These are phyloP conservation scores for Diaporthe helianthi DNA, from an alignment of 2,329 filamentous ascomycete species.

Conservation along the genomic window DNA sequence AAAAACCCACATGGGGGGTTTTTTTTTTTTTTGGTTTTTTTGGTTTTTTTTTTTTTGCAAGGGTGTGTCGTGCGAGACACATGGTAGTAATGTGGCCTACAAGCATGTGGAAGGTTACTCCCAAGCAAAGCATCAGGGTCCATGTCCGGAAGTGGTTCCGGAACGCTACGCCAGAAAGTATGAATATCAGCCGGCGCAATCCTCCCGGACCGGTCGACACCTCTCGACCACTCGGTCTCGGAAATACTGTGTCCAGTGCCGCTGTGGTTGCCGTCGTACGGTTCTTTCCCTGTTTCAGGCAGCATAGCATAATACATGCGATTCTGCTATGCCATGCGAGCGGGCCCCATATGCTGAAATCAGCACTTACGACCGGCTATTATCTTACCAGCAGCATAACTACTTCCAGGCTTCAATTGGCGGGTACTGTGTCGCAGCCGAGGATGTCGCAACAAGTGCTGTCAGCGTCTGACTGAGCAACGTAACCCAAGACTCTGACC, in stretches of 20 bases:
- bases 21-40: no score
- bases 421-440: slow-evolving; percentile 23
- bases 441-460: slow-evolving; percentile 15
- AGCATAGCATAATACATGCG: neutral
- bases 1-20: neutral
- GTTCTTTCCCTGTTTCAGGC: neutral
- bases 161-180: neutral
- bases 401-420: neutral
- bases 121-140: slow-evolving; percentile 7
- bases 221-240: neutral
- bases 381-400: neutral
- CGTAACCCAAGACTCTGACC: slow-evolving; percentile 19
- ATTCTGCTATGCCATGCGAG: neutral
- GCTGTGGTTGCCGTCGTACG: neutral
- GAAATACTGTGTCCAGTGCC: slow-evolving; percentile 3
- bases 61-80: neutral
- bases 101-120: neutral
- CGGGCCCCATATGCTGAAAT: slow-evolving; percentile 1
- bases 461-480: slow-evolving; percentile 7
- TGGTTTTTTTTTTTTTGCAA: no score
- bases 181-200: neutral
- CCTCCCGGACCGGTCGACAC: neutral
- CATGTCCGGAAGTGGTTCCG: slow-evolving; percentile 18
- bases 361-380: neutral
- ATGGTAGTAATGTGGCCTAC: neutral